A percentile compares a stretch with the other conserved stretches of the same genome.
Conservation (phyloP, 1,139 yeast species). For the Protomyces pachydermus region DNA sequence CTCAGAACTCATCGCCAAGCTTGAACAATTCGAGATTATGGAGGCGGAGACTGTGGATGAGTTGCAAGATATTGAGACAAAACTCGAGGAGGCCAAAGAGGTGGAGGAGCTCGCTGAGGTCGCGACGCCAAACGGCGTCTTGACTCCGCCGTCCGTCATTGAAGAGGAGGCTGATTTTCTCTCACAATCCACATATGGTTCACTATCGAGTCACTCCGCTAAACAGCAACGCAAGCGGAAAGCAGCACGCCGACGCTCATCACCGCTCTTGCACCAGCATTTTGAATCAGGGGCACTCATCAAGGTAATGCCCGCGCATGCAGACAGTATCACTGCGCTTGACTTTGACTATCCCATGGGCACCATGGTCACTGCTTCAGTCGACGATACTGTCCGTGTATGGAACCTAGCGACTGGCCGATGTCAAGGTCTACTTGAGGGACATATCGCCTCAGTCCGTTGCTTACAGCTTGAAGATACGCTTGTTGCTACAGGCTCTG, state of each 20-base stretch:
- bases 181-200: slow-evolving; percentile 20
- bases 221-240: slow-evolving; percentile 15
- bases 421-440: slow-evolving; percentile 36
- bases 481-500: slow-evolving; percentile 56
- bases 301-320: slow-evolving; percentile 45
- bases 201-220: slow-evolving; percentile 8
- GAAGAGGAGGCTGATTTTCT: slow-evolving; percentile 16
- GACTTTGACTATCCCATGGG: slow-evolving; percentile 71
- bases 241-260: slow-evolving; percentile 44
- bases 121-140: background rate
- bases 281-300: slow-evolving; percentile 57
- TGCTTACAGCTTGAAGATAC: slow-evolving; percentile 55
- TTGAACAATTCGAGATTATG: slow-evolving; percentile 56
- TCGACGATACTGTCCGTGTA: slow-evolving; percentile 74
- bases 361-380: slow-evolving; percentile 67
- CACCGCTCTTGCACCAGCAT: slow-evolving; percentile 58
- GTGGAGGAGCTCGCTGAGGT: slow-evolving; percentile 9
- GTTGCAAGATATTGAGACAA: slow-evolving; percentile 20
- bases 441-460: slow-evolving; percentile 53
- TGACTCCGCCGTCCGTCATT: slow-evolving; percentile 3
- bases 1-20: slow-evolving; percentile 51
- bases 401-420: slow-evolving; percentile 68
- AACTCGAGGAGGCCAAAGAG: slow-evolving; percentile 13
- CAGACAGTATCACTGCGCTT: slow-evolving; percentile 49
- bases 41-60: slow-evolving; percentile 50